Base-by-base conservation (phyloP, 257 asterid species). In the Anisodus acutangulus region DNA sequence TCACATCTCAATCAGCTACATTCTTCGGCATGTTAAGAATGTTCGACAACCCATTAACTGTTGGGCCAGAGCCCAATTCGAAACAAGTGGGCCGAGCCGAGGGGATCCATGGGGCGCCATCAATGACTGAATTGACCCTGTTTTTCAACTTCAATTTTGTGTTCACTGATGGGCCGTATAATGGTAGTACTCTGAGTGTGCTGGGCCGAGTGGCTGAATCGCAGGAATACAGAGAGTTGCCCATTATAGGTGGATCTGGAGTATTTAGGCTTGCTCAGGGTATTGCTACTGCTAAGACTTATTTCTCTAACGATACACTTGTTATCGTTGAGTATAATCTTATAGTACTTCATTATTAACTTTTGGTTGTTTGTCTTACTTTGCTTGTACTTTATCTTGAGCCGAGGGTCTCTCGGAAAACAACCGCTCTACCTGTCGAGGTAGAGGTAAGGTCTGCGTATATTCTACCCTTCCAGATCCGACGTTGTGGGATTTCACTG, bases 201-300 rank as follows among this genome's bases (percentile, higher is more conserved):
- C 53, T 87, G 1, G 93, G 93, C 6, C 88, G 87, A 37, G 87
- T 87, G 4, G 81, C 88, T 0, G 81, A 78, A 12, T 81, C 72
- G 0, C 87, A 88, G 5, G 53, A 59, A 72, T 85, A 87, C 62
- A 82, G 91, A 58, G 93, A 90, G 86, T 41, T 90, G 82, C 86
- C 89, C 2, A 83, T 88, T 8, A 37, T 90, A 5, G 91, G 92
- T 3, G 92, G 91, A 6, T 86, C 86, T 22, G 92, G 89, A 2
- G 63, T 81, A 57, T 89, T 89, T 69, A 89, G 92, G 66, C 60
- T 89, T 43, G 90, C 92, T 3, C 76, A 83, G 9, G 92, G 92
- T 45, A 59, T 90, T 4, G 88, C 88, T 22, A 88, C 85, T 4
- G 83, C 86, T 37, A 88, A 64, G 16, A 88, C 90, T 9, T 68